phyloP scores from a whole-genome alignment of 2,329 filamentous ascomycete species.

The Neocatenulostroma microsporum region DNA sequence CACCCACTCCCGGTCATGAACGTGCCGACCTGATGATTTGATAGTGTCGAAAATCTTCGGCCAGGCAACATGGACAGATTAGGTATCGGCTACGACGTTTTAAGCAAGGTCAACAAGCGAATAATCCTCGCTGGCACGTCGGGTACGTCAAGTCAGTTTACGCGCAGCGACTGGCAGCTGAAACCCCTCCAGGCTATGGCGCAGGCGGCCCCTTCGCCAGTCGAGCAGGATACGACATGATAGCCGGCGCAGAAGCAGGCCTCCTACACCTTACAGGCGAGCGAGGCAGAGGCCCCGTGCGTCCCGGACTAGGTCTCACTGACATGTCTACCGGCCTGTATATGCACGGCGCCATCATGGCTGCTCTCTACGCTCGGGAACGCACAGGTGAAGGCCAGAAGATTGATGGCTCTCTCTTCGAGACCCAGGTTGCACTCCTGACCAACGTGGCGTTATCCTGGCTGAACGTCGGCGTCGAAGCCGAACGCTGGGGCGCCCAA shows the following conservation, averaged over 20 bases:
- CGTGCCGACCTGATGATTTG: too few species aligned
- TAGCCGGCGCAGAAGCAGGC: conserved; percentile 38
- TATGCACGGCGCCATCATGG: conserved; percentile 39
- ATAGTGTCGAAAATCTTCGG: conserved; percentile 40
- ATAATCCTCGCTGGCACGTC: conserved; percentile 40
- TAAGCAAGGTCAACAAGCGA: conserved; percentile 31
- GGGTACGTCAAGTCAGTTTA: too few species aligned
- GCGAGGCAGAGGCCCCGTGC: conserved; percentile 33
- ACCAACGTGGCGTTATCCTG: conserved; percentile 37
- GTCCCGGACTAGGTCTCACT: conserved; percentile 37
- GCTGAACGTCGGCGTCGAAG: conserved; percentile 36
- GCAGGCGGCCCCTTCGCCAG: conserved; percentile 35
- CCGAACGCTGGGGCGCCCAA: conserved; percentile 38
- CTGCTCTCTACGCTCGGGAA: conserved; percentile 34
- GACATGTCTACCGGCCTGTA: conserved; percentile 42
- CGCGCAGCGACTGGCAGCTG: too few species aligned
- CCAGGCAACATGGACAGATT: conserved; percentile 37
- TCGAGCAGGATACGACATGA: conserved; percentile 41
- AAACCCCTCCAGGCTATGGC: too few species aligned
- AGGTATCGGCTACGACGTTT: conserved; percentile 34
- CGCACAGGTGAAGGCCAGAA: conserved; percentile 36
- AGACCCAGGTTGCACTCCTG: conserved; percentile 37
- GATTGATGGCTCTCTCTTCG: conserved; percentile 40
- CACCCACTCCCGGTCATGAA: too few species aligned
- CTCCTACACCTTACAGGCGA: conserved; percentile 41